These are phyloP conservation scores for Populus ilicifolia DNA, from an alignment of 345 rosid genomes.

Conservation along the genomic window DNA sequence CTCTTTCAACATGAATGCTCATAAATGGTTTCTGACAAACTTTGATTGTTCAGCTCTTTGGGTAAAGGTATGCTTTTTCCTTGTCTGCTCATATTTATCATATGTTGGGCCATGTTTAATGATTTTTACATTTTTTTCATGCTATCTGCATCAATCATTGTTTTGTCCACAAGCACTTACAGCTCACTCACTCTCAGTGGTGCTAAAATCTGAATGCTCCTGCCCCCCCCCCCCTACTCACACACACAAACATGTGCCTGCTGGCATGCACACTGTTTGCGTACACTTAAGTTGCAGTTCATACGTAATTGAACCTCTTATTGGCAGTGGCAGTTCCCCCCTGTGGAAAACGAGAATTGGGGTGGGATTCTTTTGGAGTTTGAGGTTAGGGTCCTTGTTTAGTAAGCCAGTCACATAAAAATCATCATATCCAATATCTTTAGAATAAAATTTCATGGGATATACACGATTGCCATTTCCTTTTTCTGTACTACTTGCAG, in stretches of 20 bases:
- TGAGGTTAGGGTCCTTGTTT: background rate
- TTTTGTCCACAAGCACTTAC: background rate
- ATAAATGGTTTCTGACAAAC: slow-evolving; percentile 86
- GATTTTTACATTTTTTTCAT: background rate
- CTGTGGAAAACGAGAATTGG: background rate
- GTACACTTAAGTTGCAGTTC: no score
- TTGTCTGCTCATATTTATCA: background rate
- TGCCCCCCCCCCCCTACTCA: no score
- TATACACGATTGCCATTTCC: no score
- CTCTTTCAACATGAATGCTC: slow-evolving; percentile 92
- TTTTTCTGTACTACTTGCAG: no score
- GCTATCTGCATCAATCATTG: background rate
- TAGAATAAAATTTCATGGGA: no score
- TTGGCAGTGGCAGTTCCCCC: background rate
- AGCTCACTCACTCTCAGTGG: no score
- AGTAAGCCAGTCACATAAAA: no score
- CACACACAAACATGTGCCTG: no score
- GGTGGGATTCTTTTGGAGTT: background rate
- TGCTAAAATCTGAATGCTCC: no score
- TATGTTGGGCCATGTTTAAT: background rate
- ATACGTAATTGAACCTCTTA: background rate
- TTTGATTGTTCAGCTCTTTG: slow-evolving; percentile 86
- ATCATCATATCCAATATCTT: no score
- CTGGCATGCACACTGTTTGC: no score
- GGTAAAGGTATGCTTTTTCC: slow-evolving; percentile 59